phyloP scores from a whole-genome alignment of 495 filamentous ascomycete genomes.

The Xylaria castorea region DNA sequence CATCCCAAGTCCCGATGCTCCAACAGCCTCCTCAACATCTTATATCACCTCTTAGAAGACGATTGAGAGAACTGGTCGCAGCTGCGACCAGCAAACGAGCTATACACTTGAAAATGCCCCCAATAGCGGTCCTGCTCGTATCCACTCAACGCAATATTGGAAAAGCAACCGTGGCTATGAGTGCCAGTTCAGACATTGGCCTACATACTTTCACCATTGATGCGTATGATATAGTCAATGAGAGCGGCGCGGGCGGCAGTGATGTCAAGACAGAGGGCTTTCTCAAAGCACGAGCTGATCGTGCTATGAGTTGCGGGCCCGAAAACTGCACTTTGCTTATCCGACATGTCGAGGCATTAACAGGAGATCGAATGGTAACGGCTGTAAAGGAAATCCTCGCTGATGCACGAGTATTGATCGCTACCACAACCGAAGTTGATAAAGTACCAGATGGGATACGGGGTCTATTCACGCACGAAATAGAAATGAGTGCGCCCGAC shows the following conservation, averaged over 20 bases:
- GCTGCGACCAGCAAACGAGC: constrained; percentile 89
- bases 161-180: constrained; percentile 75
- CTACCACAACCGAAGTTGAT: constrained; percentile 93
- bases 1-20: constrained; percentile 49
- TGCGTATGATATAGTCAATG: constrained; percentile 90
- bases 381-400: constrained; percentile 80
- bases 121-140: constrained; percentile 82
- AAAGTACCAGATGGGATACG: constrained; percentile 89
- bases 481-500: constrained; percentile 92
- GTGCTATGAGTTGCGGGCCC: constrained; percentile 85
- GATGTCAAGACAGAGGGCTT: constrained; percentile 94
- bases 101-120: constrained; percentile 83
- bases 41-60: constrained; percentile 71
- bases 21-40: constrained; percentile 50
- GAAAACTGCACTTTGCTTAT: constrained; percentile 84
- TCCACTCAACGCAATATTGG: constrained; percentile 93
- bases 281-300: constrained; percentile 82
- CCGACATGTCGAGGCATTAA: constrained; percentile 87
- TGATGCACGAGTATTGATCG: constrained; percentile 79
- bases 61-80: constrained; percentile 83
- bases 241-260: constrained; percentile 81
- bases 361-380: constrained; percentile 84
- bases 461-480: constrained; percentile 91
- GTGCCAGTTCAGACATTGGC: constrained; percentile 87
- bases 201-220: constrained; percentile 89